phyloP scores from a whole-genome alignment of 78 protist genomes.

The Thecamonas trahens region DNA sequence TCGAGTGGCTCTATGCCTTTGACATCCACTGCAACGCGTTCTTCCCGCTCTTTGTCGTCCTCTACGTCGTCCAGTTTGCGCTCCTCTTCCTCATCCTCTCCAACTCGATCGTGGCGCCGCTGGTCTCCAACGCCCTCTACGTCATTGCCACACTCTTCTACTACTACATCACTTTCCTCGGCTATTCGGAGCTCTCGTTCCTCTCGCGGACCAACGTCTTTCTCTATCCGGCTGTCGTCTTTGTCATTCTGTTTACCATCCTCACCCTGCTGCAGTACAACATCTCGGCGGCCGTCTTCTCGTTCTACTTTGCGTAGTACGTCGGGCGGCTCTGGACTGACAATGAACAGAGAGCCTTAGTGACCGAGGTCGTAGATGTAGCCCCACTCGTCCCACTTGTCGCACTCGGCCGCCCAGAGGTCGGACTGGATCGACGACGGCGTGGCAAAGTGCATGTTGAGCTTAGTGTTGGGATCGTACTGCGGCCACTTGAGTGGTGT shows the following conservation, averaged over 20 bases:
- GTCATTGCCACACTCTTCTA: conserved; percentile 60
- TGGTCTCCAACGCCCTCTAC: conserved; percentile 67
- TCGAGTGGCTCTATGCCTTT: conserved; percentile 89
- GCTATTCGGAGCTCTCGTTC: conserved; percentile 79
- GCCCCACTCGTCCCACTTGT: too few relatives aligned
- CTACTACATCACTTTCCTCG: conserved; percentile 86
- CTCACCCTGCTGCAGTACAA: neutral
- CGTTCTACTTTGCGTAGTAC: too few relatives aligned
- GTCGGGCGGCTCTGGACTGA: too few relatives aligned
- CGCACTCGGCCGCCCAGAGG: too few relatives aligned
- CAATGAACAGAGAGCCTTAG: too few relatives aligned
- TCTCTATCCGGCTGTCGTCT: conserved; percentile 48
- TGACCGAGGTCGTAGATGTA: too few relatives aligned
- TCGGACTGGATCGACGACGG: too few relatives aligned
- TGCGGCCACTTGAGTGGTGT: too few relatives aligned
- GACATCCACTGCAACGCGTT: conserved; percentile 95
- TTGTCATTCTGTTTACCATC: neutral
- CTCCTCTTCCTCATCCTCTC: conserved; percentile 1
- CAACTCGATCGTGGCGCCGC: conserved; percentile 23
- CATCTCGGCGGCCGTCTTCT: too few relatives aligned
- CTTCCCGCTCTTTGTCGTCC: conserved; percentile 67
- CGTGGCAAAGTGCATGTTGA: too few relatives aligned
- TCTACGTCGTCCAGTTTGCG: conserved; percentile 61
- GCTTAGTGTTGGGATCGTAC: too few relatives aligned
- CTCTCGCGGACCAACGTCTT: conserved; percentile 36